phyloP scores from a whole-genome alignment of 148 eudicot species.

The Rhododendron vialii region DNA sequence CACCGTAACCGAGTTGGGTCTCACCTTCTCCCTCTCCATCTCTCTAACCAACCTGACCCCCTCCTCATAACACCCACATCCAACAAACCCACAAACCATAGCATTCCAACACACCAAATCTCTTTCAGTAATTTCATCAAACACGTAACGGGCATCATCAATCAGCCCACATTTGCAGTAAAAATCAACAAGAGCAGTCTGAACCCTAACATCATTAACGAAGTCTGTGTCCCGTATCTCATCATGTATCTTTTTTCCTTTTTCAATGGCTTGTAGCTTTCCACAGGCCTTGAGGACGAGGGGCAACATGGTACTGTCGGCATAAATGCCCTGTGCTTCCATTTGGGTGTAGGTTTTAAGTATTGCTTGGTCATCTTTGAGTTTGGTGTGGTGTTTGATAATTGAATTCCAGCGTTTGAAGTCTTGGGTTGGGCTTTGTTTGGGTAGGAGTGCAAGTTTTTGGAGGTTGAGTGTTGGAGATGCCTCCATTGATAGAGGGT shows the following conservation, averaged over 20 bases:
- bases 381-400: constrained; percentile 32
- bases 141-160: constrained; percentile 34
- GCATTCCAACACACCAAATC: constrained; percentile 60
- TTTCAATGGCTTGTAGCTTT: constrained; percentile 32
- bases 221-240: constrained; percentile 11
- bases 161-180: constrained; percentile 47
- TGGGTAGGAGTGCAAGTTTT: background rate
- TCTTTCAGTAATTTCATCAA: constrained; percentile 39
- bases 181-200: constrained; percentile 43
- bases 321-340: constrained; percentile 30
- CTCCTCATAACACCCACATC: constrained; percentile 30
- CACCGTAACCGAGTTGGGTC: constrained; percentile 38
- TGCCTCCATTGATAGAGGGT: constrained; percentile 6
- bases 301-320: constrained; percentile 26
- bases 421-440: background rate
- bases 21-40: constrained; percentile 35
- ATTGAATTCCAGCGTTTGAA: constrained; percentile 38
- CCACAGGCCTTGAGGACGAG: constrained; percentile 53
- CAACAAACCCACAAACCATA: constrained; percentile 50
- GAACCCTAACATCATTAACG: constrained; percentile 32
- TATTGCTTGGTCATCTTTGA: constrained; percentile 37
- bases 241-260: constrained; percentile 35
- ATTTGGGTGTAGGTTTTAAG: constrained; percentile 32
- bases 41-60: constrained; percentile 27
- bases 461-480: constrained; percentile 9